Percentiles rank a stretch among this genome's conserved stretches.
Evolutionary conservation across 495 filamentous ascomycete genomes (phyloP).

Genomic region (Annulohypoxylon stygium): DNA sequence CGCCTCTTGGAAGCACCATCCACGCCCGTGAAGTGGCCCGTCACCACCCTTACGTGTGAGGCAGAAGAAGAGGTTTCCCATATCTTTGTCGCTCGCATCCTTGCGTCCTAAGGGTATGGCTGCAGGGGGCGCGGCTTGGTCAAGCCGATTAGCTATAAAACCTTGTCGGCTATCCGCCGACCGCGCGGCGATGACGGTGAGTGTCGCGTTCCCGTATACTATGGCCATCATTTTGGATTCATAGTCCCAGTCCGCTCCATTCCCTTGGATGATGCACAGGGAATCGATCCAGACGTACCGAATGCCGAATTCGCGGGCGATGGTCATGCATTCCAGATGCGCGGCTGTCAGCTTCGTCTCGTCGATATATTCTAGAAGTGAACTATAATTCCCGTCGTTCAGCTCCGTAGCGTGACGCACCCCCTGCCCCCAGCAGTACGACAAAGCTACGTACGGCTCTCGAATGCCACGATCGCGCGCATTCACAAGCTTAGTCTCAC

Average conservation of each 20-base stretch:
- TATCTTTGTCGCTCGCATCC: neutral
- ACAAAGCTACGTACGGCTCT: slow-evolving; percentile 41
- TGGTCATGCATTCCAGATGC: slow-evolving; percentile 41
- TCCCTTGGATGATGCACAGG: slow-evolving; percentile 49
- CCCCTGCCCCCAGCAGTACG: slow-evolving; percentile 47
- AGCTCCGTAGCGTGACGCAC: slow-evolving; percentile 31
- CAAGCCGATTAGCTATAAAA: slow-evolving; percentile 12
- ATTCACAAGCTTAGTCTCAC: slow-evolving; percentile 25
- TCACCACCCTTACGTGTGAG: neutral
- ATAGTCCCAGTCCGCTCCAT: slow-evolving; percentile 39
- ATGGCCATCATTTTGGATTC: slow-evolving; percentile 44
- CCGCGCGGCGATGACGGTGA: slow-evolving; percentile 41
- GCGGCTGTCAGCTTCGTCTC: slow-evolving; percentile 36
- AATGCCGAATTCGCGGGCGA: slow-evolving; percentile 46
- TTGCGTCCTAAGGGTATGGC: slow-evolving; percentile 9
- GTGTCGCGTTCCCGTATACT: slow-evolving; percentile 44
- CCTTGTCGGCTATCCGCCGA: slow-evolving; percentile 31
- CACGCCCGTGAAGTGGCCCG: slow-evolving; percentile 17
- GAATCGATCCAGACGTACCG: slow-evolving; percentile 50
- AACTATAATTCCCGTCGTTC: slow-evolving; percentile 27
- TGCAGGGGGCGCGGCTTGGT: slow-evolving; percentile 18
- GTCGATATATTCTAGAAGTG: slow-evolving; percentile 36
- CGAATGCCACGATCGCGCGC: slow-evolving; percentile 2
- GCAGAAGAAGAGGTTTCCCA: slow-evolving; percentile 14
- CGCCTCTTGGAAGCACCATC: slow-evolving; percentile 56